Evolutionary conservation across 495 filamentous ascomycete genomes (phyloP), one percentile per base, ranked within the genome.

Genomic region (Neurospora sp.): DNA sequence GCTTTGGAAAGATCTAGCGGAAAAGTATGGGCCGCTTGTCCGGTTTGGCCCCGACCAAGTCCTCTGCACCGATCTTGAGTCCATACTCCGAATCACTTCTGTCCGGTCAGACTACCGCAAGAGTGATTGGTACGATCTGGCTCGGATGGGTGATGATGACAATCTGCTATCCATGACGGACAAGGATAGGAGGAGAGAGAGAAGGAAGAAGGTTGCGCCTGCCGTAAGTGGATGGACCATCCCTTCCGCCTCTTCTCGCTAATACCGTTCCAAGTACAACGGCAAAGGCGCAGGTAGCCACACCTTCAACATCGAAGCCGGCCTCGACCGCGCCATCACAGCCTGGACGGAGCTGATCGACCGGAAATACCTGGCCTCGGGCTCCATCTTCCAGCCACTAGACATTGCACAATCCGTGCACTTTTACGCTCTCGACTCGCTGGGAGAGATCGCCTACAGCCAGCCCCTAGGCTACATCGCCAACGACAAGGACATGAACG

Each of bases 371-470:
- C 80, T 89, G 68, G 81, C 80, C 68, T 86, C 82, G 61, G 41
- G 42, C 8, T 76, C 76, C 68, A 72, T 82, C 9, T 68, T 71
- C 45, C 38, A 35, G 73, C 81, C 80, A n/a, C 86, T 90, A 81
- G 87, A 90, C 31, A 74, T 79, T 16, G 73, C 77, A 74, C 81
- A 81, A 75, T 88, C 86, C 84, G 81, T 83, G 74, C 75, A 78
- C 65, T 81, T 77, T 70, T 86, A 88, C 76, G 87, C 88, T 7
- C 87, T 91, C 74, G 91, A 93, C 74, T 84, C 89, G 2, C 89
- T 93, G 71, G 87, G 86, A 12, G 87, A 91, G 74, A 81, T 92
- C 41, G 88, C 86, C 9, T 90, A 90, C 76, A 89, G 89, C 14
- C 80, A 85, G 40, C 84, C 89, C 1, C 84, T 92, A 27, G 90